These are phyloP conservation scores for Diaporthe helianthi DNA, from an alignment of 2,329 filamentous ascomycete species.

Conservation along the genomic window DNA sequence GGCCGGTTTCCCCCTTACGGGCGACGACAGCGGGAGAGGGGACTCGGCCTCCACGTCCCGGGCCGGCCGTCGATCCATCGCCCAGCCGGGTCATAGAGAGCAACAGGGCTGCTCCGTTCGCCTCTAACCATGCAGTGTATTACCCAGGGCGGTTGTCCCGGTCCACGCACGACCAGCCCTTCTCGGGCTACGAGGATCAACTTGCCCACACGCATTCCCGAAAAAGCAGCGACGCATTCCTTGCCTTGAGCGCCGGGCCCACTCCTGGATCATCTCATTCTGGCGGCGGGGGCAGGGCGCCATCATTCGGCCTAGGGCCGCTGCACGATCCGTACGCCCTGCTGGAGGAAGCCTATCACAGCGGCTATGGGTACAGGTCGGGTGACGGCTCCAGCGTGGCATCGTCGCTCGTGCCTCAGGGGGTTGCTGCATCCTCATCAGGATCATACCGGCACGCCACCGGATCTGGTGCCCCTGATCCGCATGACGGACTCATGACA, in stretches of 20 bases:
- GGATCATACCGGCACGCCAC: constrained; percentile 36
- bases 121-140: constrained; percentile 25
- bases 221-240: constrained; percentile 28
- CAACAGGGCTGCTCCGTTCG: constrained; percentile 3
- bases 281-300: constrained; percentile 22
- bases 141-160: constrained; percentile 21
- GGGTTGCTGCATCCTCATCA: constrained; percentile 43
- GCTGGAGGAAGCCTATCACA: constrained; percentile 38
- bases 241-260: constrained; percentile 31
- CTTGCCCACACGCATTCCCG: constrained; percentile 24
- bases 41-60: constrained; percentile 19
- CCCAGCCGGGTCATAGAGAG: constrained; percentile 3
- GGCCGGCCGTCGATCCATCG: neutral
- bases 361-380: constrained; percentile 41
- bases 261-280: constrained; percentile 39
- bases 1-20: constrained; percentile 41
- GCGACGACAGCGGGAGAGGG: constrained; percentile 41
- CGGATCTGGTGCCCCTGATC: constrained; percentile 46
- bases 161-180: constrained; percentile 24
- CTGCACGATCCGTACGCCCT: constrained; percentile 36
- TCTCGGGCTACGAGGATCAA: constrained; percentile 30
- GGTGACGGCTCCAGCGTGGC: constrained; percentile 50
- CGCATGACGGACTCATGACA: constrained; percentile 46
- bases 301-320: constrained; percentile 34
- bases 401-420: constrained; percentile 48